Conservation (phyloP, 768 basidiomycete genomes). For the Auricularia sp. region DNA sequence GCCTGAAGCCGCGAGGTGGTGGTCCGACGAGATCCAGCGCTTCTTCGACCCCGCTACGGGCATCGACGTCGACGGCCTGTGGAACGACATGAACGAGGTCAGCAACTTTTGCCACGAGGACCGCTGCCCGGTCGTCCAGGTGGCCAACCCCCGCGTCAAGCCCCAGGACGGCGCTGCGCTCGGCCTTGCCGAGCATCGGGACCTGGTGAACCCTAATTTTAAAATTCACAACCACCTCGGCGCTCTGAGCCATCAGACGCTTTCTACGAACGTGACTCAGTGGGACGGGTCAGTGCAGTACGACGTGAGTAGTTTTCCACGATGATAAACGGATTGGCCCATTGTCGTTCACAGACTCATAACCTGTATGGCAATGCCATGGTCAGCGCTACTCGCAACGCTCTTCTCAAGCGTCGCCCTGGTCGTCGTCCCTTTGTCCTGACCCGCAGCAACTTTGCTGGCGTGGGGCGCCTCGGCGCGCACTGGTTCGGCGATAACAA, state of each 20-base stretch:
- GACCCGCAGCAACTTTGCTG: constrained; percentile 64
- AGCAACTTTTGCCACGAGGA: constrained; percentile 36
- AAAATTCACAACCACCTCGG: constrained; percentile 46
- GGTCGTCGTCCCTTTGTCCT: constrained; percentile 53
- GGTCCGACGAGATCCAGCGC: constrained; percentile 48
- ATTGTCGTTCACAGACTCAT: constrained; percentile 15
- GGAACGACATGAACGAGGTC: constrained; percentile 71
- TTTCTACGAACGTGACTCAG: constrained; percentile 32
- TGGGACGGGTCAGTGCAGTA: constrained; percentile 51
- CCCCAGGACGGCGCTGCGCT: constrained; percentile 18
- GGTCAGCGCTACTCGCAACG: constrained; percentile 50
- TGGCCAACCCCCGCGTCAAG: constrained; percentile 10
- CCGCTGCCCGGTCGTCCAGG: not conserved
- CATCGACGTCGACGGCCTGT: constrained; percentile 58
- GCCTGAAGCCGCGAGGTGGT: constrained; percentile 41
- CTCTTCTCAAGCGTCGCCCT: constrained; percentile 54
- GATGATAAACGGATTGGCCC: no score
- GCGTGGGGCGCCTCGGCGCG: constrained; percentile 54
- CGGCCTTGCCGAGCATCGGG: constrained; percentile 13
- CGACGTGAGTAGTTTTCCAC: constrained; percentile 23
- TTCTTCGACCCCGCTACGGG: constrained; percentile 48
- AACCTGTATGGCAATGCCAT: constrained; percentile 68
- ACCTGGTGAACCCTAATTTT: constrained; percentile 45
- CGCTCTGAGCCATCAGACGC: not conserved
- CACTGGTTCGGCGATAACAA: constrained; percentile 69